phyloP scores from a whole-genome alignment of 805 yeast species.

The Ogataea henricii region DNA sequence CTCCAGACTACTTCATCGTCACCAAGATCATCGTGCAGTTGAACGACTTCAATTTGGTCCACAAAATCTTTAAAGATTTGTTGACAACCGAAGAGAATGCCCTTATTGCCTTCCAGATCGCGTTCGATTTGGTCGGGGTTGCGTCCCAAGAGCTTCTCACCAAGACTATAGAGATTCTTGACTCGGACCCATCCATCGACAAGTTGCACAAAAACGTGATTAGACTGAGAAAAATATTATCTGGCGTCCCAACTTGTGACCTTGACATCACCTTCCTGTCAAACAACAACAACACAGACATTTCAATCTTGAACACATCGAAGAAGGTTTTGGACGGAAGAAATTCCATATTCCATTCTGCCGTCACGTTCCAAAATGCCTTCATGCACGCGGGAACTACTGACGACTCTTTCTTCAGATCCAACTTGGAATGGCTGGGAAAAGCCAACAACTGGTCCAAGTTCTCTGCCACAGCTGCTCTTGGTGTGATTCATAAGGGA shows the following conservation, averaged over 20 bases:
- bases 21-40: conserved; percentile 87
- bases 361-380: conserved; percentile 92
- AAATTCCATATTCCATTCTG: conserved; percentile 92
- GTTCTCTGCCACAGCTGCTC: conserved; percentile 95
- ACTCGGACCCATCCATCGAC: conserved; percentile 31
- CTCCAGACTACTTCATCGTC: conserved; percentile 80
- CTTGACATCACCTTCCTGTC: conserved; percentile 83
- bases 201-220: conserved; percentile 31
- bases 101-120: conserved; percentile 84
- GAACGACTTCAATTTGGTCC: conserved; percentile 73
- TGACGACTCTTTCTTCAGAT: conserved; percentile 87
- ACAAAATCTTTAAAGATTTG: conserved; percentile 63
- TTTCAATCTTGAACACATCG: conserved; percentile 76
- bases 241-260: conserved; percentile 95
- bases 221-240: conserved; percentile 67
- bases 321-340: conserved; percentile 85
- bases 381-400: conserved; percentile 96
- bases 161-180: conserved; percentile 46
- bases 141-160: conserved; percentile 88
- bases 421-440: conserved; percentile 92
- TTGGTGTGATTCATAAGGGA: conserved; percentile 96
- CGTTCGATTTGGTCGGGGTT: conserved; percentile 88
- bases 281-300: conserved; percentile 85
- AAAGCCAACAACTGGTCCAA: conserved; percentile 99
- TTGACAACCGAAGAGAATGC: conserved; percentile 43